A percentile compares a stretch with the other conserved stretches of the same genome.
Evolutionary conservation across 331 rosid genomes (phyloP).

Genomic region (Prunus yedoensis): DNA sequence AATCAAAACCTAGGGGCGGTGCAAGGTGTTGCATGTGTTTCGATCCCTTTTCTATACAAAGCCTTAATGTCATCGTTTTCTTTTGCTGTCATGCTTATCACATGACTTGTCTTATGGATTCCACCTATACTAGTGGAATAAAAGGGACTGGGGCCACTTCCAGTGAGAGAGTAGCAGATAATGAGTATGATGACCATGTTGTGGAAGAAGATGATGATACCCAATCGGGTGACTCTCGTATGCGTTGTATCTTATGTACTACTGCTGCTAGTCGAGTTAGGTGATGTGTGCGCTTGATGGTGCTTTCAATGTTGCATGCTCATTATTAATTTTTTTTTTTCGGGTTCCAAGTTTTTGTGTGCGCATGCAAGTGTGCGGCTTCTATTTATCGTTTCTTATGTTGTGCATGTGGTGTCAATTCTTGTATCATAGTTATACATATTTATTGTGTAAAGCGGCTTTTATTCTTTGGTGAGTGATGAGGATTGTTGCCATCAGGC

Average conservation of each 20-base stretch:
- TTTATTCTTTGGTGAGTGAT: not conserved
- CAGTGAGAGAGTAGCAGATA: conserved; percentile 30
- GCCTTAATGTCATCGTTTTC: conserved; percentile 77
- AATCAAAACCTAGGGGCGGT: conserved; percentile 89
- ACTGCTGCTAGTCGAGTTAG: conserved; percentile 72
- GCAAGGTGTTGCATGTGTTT: conserved; percentile 98
- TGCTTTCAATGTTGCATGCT: conserved; percentile 11
- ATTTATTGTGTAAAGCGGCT: not conserved
- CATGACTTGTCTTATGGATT: conserved; percentile 78
- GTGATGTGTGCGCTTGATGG: conserved; percentile 6
- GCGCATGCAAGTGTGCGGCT: not conserved
- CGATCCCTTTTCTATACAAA: conserved; percentile 80
- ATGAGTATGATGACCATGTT: conserved; percentile 49
- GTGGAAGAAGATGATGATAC: conserved; percentile 45
- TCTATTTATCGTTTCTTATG: not conserved
- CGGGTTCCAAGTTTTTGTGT: conserved; percentile 11
- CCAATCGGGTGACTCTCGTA: conserved; percentile 42
- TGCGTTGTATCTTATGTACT: conserved; percentile 97
- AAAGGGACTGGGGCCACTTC: conserved; percentile 38
- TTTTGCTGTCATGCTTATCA: conserved; percentile 98
- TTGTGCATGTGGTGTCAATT: not conserved
- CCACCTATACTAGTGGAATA: conserved; percentile 52
- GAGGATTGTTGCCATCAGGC: not conserved
- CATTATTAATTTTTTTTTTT: not conserved
- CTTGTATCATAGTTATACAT: not conserved